Base-by-base conservation (phyloP, 495 filamentous ascomycete genomes). In the Hypomontagnella submonticulosa region DNA sequence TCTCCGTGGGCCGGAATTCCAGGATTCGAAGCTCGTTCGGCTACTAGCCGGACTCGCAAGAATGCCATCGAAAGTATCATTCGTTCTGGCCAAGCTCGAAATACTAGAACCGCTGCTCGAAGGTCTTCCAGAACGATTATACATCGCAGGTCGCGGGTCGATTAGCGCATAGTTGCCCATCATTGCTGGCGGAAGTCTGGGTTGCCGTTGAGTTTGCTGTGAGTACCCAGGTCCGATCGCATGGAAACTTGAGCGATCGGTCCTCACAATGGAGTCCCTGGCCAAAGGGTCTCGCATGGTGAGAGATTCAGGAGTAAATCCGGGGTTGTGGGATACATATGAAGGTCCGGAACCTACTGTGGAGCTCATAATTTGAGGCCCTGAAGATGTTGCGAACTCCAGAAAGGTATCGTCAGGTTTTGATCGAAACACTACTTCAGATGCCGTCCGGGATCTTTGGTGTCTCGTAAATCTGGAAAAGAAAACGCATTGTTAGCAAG, bases 21-120 rank as follows among this genome's bases (percentile, higher is more conserved):
- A 72, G 3, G 76, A 79, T 8, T 81, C 80, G 68, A 78, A 57
- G 53, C 77, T 81, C 18, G 78, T 78, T 43, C 70, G 75, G 65
- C 76, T 81, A 59, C 70, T 75, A n/a, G 63, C 47, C 8, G 71
- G 71, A 41, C 66, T 72, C 27, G 66, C 23, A 16, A 74, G 58
- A 37, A 74, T 74, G 6, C 61, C 69, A 44, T 74, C 71, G 43
- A 74, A 74, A 13, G 65, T 74, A 2, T 72, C 69, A 12, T 70
- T 72, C 12, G 71, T 67, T 23, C 55, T 49, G 10, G 61, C 52
- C 0, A 69, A 72, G 38, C 71, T 74, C 16, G 71, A 18, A 48
- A 70, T 33, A 50, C 66, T 74, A 4, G 71, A 74, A n/a, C 41
- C 51, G 44, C 57, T 70, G 34, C 53, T 70, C 3, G 63, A 51